Evolutionary conservation across 2,329 filamentous ascomycete genomes (phyloP).

Genomic region (Xylaria arbuscula): DNA sequence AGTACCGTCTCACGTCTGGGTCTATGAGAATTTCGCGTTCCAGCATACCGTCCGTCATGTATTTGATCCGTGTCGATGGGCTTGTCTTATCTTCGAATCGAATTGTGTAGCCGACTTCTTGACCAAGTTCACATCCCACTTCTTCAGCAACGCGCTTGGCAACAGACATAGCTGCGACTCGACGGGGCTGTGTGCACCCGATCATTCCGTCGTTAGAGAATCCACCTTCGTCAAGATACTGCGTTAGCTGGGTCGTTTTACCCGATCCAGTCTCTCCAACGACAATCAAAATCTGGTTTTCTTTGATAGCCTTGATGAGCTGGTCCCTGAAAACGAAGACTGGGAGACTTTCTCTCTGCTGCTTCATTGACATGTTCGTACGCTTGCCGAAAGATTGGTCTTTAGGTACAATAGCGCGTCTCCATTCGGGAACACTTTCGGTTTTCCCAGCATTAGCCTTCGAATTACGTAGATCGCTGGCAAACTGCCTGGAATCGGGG

Average conservation of each 20-base stretch:
- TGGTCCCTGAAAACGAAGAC: slow-evolving; percentile 90
- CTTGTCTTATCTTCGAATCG: slow-evolving; percentile 96
- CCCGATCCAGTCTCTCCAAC: slow-evolving; percentile 97
- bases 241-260: slow-evolving; percentile 96
- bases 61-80: slow-evolving; percentile 92
- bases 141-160: slow-evolving; percentile 97
- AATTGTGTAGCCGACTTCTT: slow-evolving; percentile 96
- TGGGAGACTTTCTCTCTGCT: slow-evolving; percentile 89
- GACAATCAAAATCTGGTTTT: slow-evolving; percentile 93
- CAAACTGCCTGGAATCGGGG: slow-evolving; percentile 87
- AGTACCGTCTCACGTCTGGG: slow-evolving; percentile 88
- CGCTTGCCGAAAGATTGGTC: slow-evolving; percentile 86
- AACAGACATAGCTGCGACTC: slow-evolving; percentile 97
- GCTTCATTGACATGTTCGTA: slow-evolving; percentile 91
- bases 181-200: slow-evolving; percentile 95
- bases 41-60: slow-evolving; percentile 99
- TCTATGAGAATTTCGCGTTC: slow-evolving; percentile 95
- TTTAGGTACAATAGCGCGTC: slow-evolving; percentile 81
- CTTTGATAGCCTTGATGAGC: slow-evolving; percentile 84
- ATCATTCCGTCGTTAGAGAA: slow-evolving; percentile 90
- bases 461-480: slow-evolving; percentile 81
- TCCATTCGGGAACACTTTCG: slow-evolving; percentile 90
- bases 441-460: slow-evolving; percentile 67
- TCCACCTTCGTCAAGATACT: slow-evolving; percentile 92
- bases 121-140: slow-evolving; percentile 88